Evolutionary conservation across 108 stramenopile genomes (phyloP), one percentile per base, ranked within the genome.

Genomic region (Aureococcus anophagefferens): DNA sequence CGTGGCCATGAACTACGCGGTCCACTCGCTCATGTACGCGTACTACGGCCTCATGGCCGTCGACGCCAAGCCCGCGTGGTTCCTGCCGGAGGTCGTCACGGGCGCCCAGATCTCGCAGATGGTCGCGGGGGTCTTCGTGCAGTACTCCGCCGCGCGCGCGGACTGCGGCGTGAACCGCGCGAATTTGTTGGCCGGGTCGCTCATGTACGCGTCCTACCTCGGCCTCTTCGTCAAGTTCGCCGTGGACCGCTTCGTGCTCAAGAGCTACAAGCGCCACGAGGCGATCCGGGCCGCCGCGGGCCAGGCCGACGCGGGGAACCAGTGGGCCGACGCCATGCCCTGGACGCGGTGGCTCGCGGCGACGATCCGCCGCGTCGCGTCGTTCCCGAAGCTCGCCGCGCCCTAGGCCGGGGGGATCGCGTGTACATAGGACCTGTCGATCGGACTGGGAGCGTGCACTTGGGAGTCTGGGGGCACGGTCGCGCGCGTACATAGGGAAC

Each of bases 1-100:
- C 78, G 90, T 92, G 30, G 93, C 91, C n/a, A 98, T 99, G 96
- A 99, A 99, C 82, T 99, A 97, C 85, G 76, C 88, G 35, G 99
- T 98, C 29, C 99, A 99, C 72, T 92, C 94, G 36, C 77, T 94
- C 69, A 99, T 99, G 99, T 99, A 99, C 86, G 83, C 86, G 31
- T 99, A 99, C 79, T 99, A 97, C 88, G 93, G 89, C 71, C 84
- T 97, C 51, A 92, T 91, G 89, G 94, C 96, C 30, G 77, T 93
- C 33, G 80, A 84, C 66, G 66, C 74, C 64, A 76, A 80, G 67
- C 37, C 40, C 28, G n/a, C 4, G n/a, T 93, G 87, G 89, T 82
- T 93, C 77, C 90, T 90, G 63, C 84, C 90, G 68, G 86, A 89
- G 73, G 74, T 87, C 64, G 91, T 96, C 64, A 97, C 96, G n/a